These are phyloP conservation scores for Afroboletus lepidellus DNA, from an alignment of 1,284 basidiomycete species.

Conservation along the genomic window DNA sequence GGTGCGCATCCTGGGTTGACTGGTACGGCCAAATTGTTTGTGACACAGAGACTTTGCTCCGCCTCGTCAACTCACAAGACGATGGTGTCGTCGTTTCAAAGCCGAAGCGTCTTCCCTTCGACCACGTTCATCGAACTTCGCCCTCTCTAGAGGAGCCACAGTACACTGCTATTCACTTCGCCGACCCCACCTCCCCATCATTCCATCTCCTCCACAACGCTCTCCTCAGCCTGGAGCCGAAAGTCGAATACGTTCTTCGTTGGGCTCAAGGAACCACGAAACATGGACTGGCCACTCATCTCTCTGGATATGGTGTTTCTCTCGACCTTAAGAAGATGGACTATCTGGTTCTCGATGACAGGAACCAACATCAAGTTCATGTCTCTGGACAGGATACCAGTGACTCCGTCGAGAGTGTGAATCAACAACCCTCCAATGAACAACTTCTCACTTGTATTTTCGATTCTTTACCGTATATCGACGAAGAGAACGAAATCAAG, in stretches of 20 bases:
- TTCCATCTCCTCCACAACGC: slow-evolving; percentile 68
- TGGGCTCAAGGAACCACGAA: slow-evolving; percentile 24
- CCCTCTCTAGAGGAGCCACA: slow-evolving; percentile 43
- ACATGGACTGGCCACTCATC: slow-evolving; percentile 46
- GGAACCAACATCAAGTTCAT: slow-evolving; percentile 35
- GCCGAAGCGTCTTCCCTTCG: slow-evolving; percentile 63
- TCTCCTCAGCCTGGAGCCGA: slow-evolving; percentile 49
- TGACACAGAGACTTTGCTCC: slow-evolving; percentile 60
- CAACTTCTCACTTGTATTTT: slow-evolving; percentile 40
- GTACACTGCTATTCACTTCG: slow-evolving; percentile 74
- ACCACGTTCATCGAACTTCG: slow-evolving; percentile 60
- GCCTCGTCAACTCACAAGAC: slow-evolving; percentile 39
- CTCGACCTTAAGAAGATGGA: slow-evolving; percentile 97
- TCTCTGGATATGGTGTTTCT: slow-evolving; percentile 89
- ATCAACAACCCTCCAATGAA: slow-evolving; percentile 24
- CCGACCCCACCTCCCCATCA: slow-evolving; percentile 55
- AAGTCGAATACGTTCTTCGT: slow-evolving; percentile 74
- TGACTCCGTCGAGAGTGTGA: slow-evolving; percentile 9
- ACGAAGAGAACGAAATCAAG: slow-evolving; percentile 46
- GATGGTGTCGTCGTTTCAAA: slow-evolving; percentile 23
- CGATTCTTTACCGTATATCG: slow-evolving; percentile 54
- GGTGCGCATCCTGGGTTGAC: slow-evolving; percentile 84
- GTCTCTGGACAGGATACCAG: slow-evolving; percentile 1
- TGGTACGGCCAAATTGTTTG: slow-evolving; percentile 83
- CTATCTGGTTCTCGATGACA: slow-evolving; percentile 91